Evolutionary conservation across 2,329 filamentous ascomycete species (phyloP).

Genomic region (Fusarium sp.): DNA sequence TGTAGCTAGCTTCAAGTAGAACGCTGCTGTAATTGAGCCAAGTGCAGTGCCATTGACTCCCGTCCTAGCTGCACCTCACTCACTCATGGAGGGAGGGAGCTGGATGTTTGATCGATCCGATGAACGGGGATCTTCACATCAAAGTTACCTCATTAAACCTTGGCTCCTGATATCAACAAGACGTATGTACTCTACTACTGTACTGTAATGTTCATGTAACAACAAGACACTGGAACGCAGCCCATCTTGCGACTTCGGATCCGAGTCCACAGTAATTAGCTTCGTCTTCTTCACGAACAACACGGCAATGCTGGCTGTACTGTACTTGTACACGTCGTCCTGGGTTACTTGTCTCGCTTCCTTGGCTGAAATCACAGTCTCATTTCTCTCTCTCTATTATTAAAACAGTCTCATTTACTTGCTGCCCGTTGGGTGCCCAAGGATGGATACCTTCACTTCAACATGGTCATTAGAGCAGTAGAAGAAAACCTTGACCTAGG

Average conservation of each 20-base stretch:
- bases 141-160: conserved; percentile 6
- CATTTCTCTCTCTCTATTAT: conserved; percentile 29
- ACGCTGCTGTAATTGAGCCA: conserved; percentile 22
- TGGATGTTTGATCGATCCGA: background rate
- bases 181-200: background rate
- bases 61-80: background rate
- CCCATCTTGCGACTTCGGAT: conserved; percentile 22
- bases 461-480: conserved; percentile 6
- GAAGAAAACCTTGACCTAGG: conserved; percentile 1
- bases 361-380: conserved; percentile 35
- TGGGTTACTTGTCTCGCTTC: conserved; percentile 32
- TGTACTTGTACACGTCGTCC: conserved; percentile 19
- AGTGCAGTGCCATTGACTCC: background rate
- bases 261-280: conserved; percentile 7
- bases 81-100: background rate
- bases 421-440: conserved; percentile 39
- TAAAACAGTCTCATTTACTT: conserved; percentile 37
- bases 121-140: background rate
- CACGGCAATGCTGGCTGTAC: background rate
- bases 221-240: conserved; percentile 32
- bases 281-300: conserved; percentile 16
- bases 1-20: conserved; percentile 23
- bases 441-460: conserved; percentile 36
- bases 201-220: conserved; percentile 1
- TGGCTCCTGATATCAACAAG: conserved; percentile 17